Base-by-base conservation (phyloP, 306 rosid genomes). In the Fragaria iinumae region DNA sequence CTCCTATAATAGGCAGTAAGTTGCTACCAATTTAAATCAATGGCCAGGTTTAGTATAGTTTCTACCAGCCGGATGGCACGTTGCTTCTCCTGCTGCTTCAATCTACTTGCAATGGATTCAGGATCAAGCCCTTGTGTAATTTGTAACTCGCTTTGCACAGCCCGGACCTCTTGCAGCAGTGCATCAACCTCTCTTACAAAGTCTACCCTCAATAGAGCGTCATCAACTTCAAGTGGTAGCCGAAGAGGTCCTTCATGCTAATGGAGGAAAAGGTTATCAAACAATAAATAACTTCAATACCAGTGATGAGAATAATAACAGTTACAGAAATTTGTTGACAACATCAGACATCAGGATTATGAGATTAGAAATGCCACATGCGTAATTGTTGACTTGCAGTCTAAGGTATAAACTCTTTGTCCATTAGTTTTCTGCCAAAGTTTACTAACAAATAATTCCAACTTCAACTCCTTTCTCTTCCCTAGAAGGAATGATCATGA, bases 51-150 rank as follows among this genome's bases (percentile, higher is more conserved):
- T 78, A 95, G 83, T 77, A 92, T 79, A 29, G 97, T 86, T 84
- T 89, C 93, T 32, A 95, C 97, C 69, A 83, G 93, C 75, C 86
- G 85, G 59, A 90, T 83, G 47, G 96, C 80, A 34, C 84, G 89
- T 69, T 86, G 91, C 84, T 92, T 92, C 91, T 95, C 92, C 80
- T 92, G 97, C 55, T 89, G 96, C 87, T 95, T 95, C 84, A 95
- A 76, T 83, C 88, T 88, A 78, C 68, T 85, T 25, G 92, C 98
- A 79, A 95, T 93, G 38, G 98, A 88, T 78, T 89, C 90, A 23
- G 92, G 89, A 84, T 92, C 93, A 71, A 90, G 80, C 20, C 85
- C 90, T 80, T 76, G 49, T 57, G 77, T 79, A 74, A 62, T 78
- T 59, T 82, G 78, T 25, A 63, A 78, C 77, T 87, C 85, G 50